Base-by-base conservation (phyloP, 352 stramenopile species). In the Globisporangium paddicum region DNA sequence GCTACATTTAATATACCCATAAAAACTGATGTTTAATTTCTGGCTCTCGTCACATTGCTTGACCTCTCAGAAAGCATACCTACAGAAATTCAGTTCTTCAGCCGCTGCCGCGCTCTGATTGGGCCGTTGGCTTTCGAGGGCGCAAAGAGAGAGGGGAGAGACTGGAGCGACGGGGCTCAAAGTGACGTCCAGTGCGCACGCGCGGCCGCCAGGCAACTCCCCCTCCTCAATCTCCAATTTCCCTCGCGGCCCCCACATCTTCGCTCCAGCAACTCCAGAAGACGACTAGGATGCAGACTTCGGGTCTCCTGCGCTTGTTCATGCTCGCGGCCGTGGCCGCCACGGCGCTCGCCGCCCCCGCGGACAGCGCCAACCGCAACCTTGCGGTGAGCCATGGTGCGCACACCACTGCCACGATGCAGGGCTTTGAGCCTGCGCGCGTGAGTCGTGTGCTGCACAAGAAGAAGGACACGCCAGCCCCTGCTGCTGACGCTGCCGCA, bases 151-250 rank as follows among this genome's bases (percentile, higher is more conserved):
- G 54, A n/a, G n/a, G n/a, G 30, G 55, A 46, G 55, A 61, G 55
- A 54, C 19, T 38, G 26, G 30, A 64, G 48, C 58, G 37, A 57
- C 49, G 23, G 25, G 49, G 26, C 51, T 35, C 19, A 28, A 46
- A 40, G 23, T 71, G 57, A 52, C 53, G 63, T 58, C 64, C 51
- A 67, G 68, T 47, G 60, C 57, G 38, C 38, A 46, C 32, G 46
- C 32, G 23, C 21, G 21, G 10, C 7, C 47, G 18, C 10, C 28
- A 37, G 47, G 8, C 28, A 21, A 28, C 32, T 26, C 41, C 41
- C 41, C 56, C 62, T 68, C 63, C 52, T 76, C 76, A 86, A 83
- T 77, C 73, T 72, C 64, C 62, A 86, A 83, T 83, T 86, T 60
- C 52, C 60, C 47, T 47, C 60, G 60, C 45, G n/a, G 48, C 19